These are phyloP conservation scores for Fusarium sp. DNA, from an alignment of 2,329 filamentous ascomycete species.

Conservation along the genomic window DNA sequence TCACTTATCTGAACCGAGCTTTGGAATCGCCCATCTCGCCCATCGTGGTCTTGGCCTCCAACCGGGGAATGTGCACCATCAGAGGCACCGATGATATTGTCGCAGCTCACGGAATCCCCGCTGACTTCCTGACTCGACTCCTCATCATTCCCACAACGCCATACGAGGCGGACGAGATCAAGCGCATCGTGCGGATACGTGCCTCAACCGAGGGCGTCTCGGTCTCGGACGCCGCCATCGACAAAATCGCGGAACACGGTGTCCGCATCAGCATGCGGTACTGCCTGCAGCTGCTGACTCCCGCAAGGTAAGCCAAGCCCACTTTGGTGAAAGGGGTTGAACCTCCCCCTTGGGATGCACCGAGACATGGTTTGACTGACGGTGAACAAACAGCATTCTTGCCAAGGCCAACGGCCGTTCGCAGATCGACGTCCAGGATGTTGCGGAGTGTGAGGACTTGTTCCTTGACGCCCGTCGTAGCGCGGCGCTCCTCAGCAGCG, in stretches of 20 bases:
- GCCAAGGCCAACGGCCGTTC: slow-evolving; percentile 84
- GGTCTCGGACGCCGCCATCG: slow-evolving; percentile 84
- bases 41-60: slow-evolving; percentile 97
- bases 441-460: slow-evolving; percentile 84
- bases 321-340: slow-evolving; percentile 33
- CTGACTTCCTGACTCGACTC: slow-evolving; percentile 91
- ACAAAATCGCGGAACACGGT: slow-evolving; percentile 88
- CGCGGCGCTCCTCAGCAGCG: slow-evolving; percentile 74
- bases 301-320: slow-evolving; percentile 70
- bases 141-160: slow-evolving; percentile 96
- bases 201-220: slow-evolving; percentile 84
- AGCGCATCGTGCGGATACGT: slow-evolving; percentile 88
- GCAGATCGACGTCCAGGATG: slow-evolving; percentile 82
- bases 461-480: slow-evolving; percentile 87
- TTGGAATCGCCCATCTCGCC: slow-evolving; percentile 94
- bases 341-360: slow-evolving; percentile 27
- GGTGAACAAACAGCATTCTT: slow-evolving; percentile 73
- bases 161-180: slow-evolving; percentile 90
- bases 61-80: slow-evolving; percentile 93
- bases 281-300: slow-evolving; percentile 90
- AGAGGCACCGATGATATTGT: slow-evolving; percentile 85
- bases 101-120: slow-evolving; percentile 92
- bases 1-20: slow-evolving; percentile 98
- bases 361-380: slow-evolving; percentile 50
- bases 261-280: slow-evolving; percentile 92